These are phyloP conservation scores for Mrakia gelida DNA, from an alignment of 768 basidiomycete genomes.

Conservation along the genomic window DNA sequence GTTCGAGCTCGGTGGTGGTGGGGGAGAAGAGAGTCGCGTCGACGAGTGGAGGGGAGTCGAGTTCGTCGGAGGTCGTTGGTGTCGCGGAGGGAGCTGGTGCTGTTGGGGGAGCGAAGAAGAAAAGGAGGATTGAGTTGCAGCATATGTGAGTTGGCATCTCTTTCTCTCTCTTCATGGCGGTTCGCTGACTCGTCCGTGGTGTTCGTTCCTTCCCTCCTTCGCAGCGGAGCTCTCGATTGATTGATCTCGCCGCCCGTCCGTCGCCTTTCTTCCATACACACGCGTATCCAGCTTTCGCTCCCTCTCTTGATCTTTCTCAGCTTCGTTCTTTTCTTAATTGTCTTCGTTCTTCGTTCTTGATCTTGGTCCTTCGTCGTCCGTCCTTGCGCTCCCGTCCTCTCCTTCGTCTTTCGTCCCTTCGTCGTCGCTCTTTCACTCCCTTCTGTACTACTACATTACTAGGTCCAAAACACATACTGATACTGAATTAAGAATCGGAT, in stretches of 20 bases:
- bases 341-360: too few species aligned
- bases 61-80: constrained; percentile 34
- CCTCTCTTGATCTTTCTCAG: too few species aligned
- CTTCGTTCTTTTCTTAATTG: too few species aligned
- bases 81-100: constrained; percentile 38
- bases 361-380: too few species aligned
- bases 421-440: too few species aligned
- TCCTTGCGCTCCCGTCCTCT: neutral
- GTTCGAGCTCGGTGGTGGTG: neutral
- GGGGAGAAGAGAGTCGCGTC: constrained; percentile 9
- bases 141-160: constrained; percentile 22
- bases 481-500: too few species aligned
- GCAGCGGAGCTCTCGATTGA: neutral
- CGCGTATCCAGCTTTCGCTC: too few species aligned
- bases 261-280: too few species aligned
- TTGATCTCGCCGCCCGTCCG: neutral
- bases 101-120: constrained; percentile 73
- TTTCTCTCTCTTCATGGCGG: too few species aligned
- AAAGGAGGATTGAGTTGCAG: constrained; percentile 65
- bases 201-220: neutral
- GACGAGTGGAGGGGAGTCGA: neutral
- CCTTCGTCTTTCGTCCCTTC: too few species aligned
- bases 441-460: too few species aligned
- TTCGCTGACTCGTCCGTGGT: neutral
- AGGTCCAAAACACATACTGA: too few species aligned